A percentile compares a stretch with the other conserved stretches of the same genome.
These are phyloP conservation scores for Staphylotrichum tortipilum DNA, from an alignment of 495 filamentous ascomycete species.

Conservation along the genomic window DNA sequence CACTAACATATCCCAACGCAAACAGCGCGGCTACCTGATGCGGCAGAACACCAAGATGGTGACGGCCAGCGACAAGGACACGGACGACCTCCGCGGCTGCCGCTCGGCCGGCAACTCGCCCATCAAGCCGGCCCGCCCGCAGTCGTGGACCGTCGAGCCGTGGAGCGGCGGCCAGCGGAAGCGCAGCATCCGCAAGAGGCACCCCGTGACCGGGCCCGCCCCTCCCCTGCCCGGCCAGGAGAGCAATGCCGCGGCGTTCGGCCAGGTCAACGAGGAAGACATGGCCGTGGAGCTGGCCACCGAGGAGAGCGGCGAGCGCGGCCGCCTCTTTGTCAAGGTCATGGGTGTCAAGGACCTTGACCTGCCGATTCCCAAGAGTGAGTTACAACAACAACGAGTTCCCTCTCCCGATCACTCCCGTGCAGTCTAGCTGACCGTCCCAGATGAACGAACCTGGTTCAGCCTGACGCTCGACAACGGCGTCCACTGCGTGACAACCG, in stretches of 20 bases:
- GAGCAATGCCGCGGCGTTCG: constrained; percentile 60
- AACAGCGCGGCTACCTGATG: constrained; percentile 97
- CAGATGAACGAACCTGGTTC: constrained; percentile 85
- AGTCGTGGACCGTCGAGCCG: constrained; percentile 91
- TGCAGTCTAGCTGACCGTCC: constrained; percentile 24
- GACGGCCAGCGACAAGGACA: constrained; percentile 65
- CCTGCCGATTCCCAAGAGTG: constrained; percentile 83
- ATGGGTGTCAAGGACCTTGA: constrained; percentile 93
- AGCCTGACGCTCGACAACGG: constrained; percentile 94
- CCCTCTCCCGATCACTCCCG: neutral
- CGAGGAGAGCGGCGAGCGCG: constrained; percentile 77
- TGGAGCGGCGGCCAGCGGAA: constrained; percentile 78
- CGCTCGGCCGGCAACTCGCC: constrained; percentile 63
- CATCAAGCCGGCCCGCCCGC: constrained; percentile 60
- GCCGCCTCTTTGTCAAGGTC: constrained; percentile 94
- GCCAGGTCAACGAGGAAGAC: constrained; percentile 52
- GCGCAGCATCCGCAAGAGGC: constrained; percentile 56
- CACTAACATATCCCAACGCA: constrained; percentile 50
- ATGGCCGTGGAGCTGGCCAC: constrained; percentile 41
- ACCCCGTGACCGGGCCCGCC: constrained; percentile 44
- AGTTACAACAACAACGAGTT: constrained; percentile 28
- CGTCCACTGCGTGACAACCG: constrained; percentile 92
- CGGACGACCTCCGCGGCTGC: constrained; percentile 41
- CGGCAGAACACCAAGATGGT: constrained; percentile 96
- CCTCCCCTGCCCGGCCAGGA: constrained; percentile 85